phyloP scores from a whole-genome alignment of 805 yeast genomes.

The Myxozyma neotropica region DNA sequence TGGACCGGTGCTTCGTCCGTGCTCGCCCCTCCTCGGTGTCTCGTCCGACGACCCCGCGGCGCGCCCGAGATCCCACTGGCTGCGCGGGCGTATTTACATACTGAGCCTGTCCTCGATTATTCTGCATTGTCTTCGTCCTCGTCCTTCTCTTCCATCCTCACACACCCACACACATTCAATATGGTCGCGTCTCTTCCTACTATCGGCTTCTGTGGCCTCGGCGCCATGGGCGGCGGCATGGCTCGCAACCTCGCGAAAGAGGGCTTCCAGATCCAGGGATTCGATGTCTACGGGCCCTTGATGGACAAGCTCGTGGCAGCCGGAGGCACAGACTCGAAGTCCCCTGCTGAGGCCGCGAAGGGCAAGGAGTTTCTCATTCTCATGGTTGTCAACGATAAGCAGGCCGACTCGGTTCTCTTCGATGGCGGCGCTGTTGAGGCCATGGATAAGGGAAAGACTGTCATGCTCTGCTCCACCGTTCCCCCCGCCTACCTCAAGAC shows the following conservation, averaged over 20 bases:
- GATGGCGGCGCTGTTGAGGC: constrained; percentile 22
- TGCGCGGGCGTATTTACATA: neutral
- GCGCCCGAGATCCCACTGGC: neutral
- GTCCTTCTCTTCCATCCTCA: neutral
- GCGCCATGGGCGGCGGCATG: constrained; percentile 33
- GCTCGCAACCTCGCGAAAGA: constrained; percentile 22
- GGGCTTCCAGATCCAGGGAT: constrained; percentile 20
- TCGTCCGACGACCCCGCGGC: neutral
- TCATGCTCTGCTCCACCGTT: constrained; percentile 25
- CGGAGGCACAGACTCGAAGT: constrained; percentile 20
- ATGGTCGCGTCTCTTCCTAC: constrained; percentile 19
- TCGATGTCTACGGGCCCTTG: constrained; percentile 21
- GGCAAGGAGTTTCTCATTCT: constrained; percentile 23
- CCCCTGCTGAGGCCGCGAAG: constrained; percentile 28
- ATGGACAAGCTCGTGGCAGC: constrained; percentile 26
- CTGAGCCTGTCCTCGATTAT: neutral
- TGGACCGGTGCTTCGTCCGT: constrained; percentile 1
- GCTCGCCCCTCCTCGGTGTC: neutral
- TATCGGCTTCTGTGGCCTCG: constrained; percentile 30
- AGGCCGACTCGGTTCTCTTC: constrained; percentile 25
- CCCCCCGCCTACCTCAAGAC: constrained; percentile 20
- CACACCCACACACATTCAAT: neutral
- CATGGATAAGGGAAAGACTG: constrained; percentile 15
- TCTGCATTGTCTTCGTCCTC: neutral
- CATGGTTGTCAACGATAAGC: constrained; percentile 29